Evolutionary conservation across 2,329 filamentous ascomycete genomes (phyloP).

Genomic region (Botrytis galanthina): DNA sequence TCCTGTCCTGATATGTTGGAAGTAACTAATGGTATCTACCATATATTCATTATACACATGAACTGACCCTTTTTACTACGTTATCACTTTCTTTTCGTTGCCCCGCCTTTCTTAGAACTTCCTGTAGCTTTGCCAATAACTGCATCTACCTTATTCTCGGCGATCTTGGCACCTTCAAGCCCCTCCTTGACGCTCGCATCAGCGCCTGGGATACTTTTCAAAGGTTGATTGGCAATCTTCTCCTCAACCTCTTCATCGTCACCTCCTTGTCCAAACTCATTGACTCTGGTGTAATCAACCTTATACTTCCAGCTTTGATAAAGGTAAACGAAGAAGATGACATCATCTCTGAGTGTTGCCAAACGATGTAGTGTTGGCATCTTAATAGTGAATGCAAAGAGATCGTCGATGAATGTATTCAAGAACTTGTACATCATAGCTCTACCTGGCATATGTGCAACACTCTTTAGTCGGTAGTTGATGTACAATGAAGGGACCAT

Average conservation of each 20-base stretch:
- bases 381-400: constrained; percentile 99
- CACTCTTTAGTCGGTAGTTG: constrained; percentile 94
- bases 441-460: constrained; percentile 94
- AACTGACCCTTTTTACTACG: not conserved
- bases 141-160: constrained; percentile 26
- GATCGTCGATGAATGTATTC: constrained; percentile 97
- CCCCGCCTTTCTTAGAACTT: constrained; percentile 45
- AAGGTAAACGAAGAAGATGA: constrained; percentile 97
- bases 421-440: constrained; percentile 98
- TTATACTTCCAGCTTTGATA: constrained; percentile 95
- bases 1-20: not conserved
- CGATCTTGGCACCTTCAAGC: constrained; percentile 39
- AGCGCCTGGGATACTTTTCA: constrained; percentile 26
- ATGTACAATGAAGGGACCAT: constrained; percentile 98
- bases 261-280: constrained; percentile 98
- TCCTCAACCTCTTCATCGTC: constrained; percentile 71
- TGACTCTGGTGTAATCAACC: constrained; percentile 86
- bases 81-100: constrained; percentile 48
- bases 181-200: constrained; percentile 28
- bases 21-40: not conserved
- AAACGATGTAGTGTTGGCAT: constrained; percentile 94
- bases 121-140: constrained; percentile 48
- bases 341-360: constrained; percentile 87
- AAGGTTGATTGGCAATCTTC: constrained; percentile 44
- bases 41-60: not conserved